Evolutionary conservation across 2,329 filamentous ascomycete species (phyloP).

Genomic region (Aspergillus melleus): DNA sequence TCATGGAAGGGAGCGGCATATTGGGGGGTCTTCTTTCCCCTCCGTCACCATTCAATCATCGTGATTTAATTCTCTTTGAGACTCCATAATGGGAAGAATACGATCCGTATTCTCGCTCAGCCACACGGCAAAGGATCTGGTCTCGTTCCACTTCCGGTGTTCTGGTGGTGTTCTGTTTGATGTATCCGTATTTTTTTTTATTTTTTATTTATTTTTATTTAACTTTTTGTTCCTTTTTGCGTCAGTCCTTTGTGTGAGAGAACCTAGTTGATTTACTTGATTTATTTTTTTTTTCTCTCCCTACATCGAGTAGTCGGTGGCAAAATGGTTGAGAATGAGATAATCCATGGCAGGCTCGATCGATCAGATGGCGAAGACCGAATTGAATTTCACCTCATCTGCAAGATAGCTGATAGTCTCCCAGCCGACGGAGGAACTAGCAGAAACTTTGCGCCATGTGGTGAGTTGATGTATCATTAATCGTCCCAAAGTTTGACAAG

Average conservation of each 20-base stretch:
- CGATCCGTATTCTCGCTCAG: conserved; percentile 5
- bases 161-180: background rate
- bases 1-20: conserved; percentile 21
- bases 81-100: conserved; percentile 1
- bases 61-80: background rate
- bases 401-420: conserved; percentile 15
- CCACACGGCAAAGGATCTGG: conserved; percentile 1
- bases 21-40: background rate
- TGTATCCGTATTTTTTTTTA: background rate
- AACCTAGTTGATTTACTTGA: background rate
- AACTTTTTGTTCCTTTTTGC: background rate
- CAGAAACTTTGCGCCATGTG: conserved; percentile 8
- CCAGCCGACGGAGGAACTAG: conserved; percentile 9
- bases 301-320: too few species aligned
- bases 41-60: background rate
- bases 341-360: conserved; percentile 4
- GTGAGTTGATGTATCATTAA: conserved; percentile 12
- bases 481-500: background rate
- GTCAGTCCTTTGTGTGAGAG: background rate
- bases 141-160: background rate
- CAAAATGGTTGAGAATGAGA: background rate
- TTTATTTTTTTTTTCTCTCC: background rate
- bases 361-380: conserved; percentile 2
- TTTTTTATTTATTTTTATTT: background rate
- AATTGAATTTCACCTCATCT: conserved; percentile 9